A percentile compares a stretch with the other conserved stretches of the same genome.
These are phyloP conservation scores for Alternaria sp. DNA, from an alignment of 2,329 filamentous ascomycete genomes.

Conservation along the genomic window DNA sequence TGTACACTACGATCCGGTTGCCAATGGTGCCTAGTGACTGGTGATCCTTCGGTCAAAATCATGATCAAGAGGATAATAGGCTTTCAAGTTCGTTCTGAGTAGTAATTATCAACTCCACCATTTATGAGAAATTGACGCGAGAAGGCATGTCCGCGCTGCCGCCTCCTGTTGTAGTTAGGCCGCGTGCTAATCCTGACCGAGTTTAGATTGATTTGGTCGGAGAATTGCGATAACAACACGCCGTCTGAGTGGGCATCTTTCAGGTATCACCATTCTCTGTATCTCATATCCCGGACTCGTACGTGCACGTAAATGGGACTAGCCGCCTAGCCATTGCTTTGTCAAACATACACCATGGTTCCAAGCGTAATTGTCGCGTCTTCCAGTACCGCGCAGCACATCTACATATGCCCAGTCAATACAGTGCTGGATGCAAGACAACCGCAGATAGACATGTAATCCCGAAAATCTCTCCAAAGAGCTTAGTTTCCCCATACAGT, in stretches of 20 bases:
- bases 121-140: background rate
- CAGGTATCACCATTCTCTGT: conserved; percentile 4
- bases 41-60: background rate
- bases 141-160: background rate
- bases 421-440: background rate
- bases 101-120: background rate
- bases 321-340: background rate
- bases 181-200: conserved; percentile 4
- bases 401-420: too few species aligned
- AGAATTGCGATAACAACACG: conserved; percentile 25
- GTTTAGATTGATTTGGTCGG: conserved; percentile 7
- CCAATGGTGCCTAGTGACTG: background rate
- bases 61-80: background rate
- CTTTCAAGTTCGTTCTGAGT: background rate
- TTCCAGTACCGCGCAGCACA: background rate
- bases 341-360: background rate
- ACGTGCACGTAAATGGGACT: background rate
- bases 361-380: background rate
- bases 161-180: background rate
- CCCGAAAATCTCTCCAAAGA: conserved; percentile 4
- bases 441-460: background rate
- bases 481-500: background rate
- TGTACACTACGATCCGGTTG: background rate
- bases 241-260: conserved; percentile 19
- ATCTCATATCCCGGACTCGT: background rate